Percentiles rank a stretch among this genome's conserved stretches.
Evolutionary conservation across 2,329 filamentous ascomycete species (phyloP).

Genomic region (Venturiaceae sp.): DNA sequence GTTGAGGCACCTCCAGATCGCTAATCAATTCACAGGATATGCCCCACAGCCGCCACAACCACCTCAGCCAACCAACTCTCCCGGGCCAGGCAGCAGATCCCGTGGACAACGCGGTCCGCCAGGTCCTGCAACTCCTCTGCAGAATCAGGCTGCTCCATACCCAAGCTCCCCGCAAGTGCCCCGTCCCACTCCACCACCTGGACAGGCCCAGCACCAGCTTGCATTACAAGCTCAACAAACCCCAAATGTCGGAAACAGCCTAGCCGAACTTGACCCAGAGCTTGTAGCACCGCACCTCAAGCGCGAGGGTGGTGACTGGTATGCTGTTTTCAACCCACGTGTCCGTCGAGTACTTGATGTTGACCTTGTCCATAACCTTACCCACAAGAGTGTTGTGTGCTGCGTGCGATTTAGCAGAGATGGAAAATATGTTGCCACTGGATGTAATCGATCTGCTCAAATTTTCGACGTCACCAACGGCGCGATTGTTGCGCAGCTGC

Average conservation of each 20-base stretch:
- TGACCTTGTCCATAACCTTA: slow-evolving; percentile 83
- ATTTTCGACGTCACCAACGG: slow-evolving; percentile 91
- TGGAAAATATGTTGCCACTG: slow-evolving; percentile 90
- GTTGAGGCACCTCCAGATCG: not conserved
- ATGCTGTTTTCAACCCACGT: slow-evolving; percentile 90
- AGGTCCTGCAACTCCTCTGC: slow-evolving; percentile 80
- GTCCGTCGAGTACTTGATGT: slow-evolving; percentile 87
- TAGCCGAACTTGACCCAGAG: slow-evolving; percentile 82
- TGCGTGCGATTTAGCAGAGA: slow-evolving; percentile 95
- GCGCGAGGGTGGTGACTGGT: slow-evolving; percentile 87
- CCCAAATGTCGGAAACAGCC: slow-evolving; percentile 52
- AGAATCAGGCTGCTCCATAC: slow-evolving; percentile 80
- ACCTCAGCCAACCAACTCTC: slow-evolving; percentile 76
- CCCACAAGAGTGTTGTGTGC: slow-evolving; percentile 94
- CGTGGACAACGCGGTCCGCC: slow-evolving; percentile 46
- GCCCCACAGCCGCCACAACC: slow-evolving; percentile 75
- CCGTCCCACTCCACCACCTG: slow-evolving; percentile 62
- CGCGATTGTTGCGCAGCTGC: slow-evolving; percentile 78
- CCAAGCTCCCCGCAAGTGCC: slow-evolving; percentile 82
- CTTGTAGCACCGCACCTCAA: slow-evolving; percentile 78
- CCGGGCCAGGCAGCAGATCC: slow-evolving; percentile 62
- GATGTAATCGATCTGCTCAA: slow-evolving; percentile 97
- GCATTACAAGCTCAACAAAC: slow-evolving; percentile 25
- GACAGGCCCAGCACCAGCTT: slow-evolving; percentile 25
- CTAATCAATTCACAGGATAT: slow-evolving; percentile 6